A percentile compares a stretch with the other conserved stretches of the same genome.
Conservation (phyloP, 768 basidiomycete species). For the Podaxis pistillaris region DNA sequence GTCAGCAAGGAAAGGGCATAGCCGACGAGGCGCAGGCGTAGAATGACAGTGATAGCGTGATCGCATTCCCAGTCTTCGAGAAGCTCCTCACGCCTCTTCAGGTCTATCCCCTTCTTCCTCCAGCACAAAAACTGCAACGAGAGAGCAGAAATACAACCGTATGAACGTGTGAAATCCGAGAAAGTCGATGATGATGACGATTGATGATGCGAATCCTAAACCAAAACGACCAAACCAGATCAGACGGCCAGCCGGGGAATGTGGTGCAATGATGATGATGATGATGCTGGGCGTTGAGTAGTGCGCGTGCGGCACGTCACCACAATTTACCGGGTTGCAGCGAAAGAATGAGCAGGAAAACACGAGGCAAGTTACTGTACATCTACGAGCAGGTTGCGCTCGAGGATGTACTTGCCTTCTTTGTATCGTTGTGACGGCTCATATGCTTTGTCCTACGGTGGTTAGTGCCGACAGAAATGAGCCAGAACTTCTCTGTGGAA, state of each 20-base stretch:
- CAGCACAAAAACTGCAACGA: constrained; percentile 13
- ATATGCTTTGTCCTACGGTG: constrained; percentile 82
- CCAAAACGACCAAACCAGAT: constrained; percentile 15
- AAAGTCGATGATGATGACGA: constrained; percentile 17
- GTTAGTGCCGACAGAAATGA: constrained; percentile 15
- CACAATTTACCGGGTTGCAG: background rate
- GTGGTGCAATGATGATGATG: constrained; percentile 2
- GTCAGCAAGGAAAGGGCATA: background rate
- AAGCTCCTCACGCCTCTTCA: background rate
- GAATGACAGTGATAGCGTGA: background rate
- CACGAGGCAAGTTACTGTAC: constrained; percentile 55
- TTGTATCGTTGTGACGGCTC: constrained; percentile 94
- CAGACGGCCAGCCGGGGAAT: constrained; percentile 17
- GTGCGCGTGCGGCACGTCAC: background rate
- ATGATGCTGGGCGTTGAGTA: background rate
- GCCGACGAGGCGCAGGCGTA: constrained; percentile 2
- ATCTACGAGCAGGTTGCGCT: constrained; percentile 85
- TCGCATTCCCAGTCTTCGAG: background rate
- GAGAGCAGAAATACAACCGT: constrained; percentile 17
- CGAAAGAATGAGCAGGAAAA: background rate
- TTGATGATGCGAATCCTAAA: constrained; percentile 17
- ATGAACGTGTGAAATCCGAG: constrained; percentile 23
- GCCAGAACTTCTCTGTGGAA: background rate
- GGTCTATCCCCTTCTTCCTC: constrained; percentile 17
- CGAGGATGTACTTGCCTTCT: constrained; percentile 97